phyloP scores from a whole-genome alignment of 1,139 yeast genomes.

The Sugiyamaella castrensis region DNA sequence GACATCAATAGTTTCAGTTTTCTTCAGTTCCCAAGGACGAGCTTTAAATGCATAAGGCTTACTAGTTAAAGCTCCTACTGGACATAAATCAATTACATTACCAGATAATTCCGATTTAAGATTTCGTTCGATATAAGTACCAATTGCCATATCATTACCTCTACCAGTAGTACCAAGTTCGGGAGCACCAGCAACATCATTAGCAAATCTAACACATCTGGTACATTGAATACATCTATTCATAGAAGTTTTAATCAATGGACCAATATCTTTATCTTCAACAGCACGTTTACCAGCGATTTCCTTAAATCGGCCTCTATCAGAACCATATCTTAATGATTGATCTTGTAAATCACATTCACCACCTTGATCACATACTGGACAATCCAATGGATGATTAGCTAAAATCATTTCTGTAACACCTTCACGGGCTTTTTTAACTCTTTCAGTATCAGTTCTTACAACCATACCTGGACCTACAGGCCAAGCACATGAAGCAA shows the following conservation, averaged over 20 bases:
- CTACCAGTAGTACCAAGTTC: constrained; percentile 88
- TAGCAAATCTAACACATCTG: constrained; percentile 85
- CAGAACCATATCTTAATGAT: constrained; percentile 77
- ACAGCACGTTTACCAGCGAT: constrained; percentile 85
- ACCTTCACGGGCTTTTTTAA: constrained; percentile 83
- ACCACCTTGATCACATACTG: constrained; percentile 93
- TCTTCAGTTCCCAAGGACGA: constrained; percentile 91
- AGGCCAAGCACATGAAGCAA: constrained; percentile 91
- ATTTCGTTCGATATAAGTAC: constrained; percentile 83
- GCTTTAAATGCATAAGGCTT: constrained; percentile 91
- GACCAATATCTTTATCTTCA: constrained; percentile 88
- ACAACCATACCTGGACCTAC: constrained; percentile 89
- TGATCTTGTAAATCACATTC: constrained; percentile 93
- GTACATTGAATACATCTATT: constrained; percentile 93
- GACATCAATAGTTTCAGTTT: constrained; percentile 85
- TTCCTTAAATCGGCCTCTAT: constrained; percentile 82
- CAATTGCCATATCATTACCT: constrained; percentile 90
- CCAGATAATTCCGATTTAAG: constrained; percentile 85
- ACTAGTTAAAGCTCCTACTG: constrained; percentile 88
- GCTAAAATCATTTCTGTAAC: constrained; percentile 86
- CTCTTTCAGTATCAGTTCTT: constrained; percentile 74
- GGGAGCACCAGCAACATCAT: constrained; percentile 91
- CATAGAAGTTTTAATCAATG: constrained; percentile 86
- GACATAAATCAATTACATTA: constrained; percentile 84
- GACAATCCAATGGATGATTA: constrained; percentile 91